Conservation (phyloP, 768 basidiomycete species). For the Podaxis carcinomalis region DNA sequence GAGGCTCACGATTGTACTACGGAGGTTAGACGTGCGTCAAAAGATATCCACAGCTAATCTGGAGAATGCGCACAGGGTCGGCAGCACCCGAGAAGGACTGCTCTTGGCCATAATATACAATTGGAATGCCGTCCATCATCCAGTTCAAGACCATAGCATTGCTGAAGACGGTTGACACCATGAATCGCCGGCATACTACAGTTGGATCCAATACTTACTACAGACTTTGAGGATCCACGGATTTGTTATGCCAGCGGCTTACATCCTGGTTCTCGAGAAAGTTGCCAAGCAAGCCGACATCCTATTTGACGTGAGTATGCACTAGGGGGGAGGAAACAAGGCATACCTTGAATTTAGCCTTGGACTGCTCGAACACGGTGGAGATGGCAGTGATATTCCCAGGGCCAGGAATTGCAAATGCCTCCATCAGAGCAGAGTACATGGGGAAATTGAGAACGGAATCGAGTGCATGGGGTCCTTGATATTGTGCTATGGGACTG, state of each 20-base stretch:
- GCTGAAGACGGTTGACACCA: slow-evolving; percentile 24
- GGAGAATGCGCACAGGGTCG: slow-evolving; percentile 52
- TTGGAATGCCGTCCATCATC: slow-evolving; percentile 80
- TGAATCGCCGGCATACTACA: background rate
- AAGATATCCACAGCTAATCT: background rate
- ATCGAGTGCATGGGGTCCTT: slow-evolving; percentile 59
- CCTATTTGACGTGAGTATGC: slow-evolving; percentile 22
- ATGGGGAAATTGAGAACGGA: slow-evolving; percentile 72
- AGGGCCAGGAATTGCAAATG: slow-evolving; percentile 68
- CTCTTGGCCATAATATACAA: slow-evolving; percentile 81
- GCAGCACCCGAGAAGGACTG: slow-evolving; percentile 59
- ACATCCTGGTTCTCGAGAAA: slow-evolving; percentile 81
- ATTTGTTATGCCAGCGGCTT: slow-evolving; percentile 68
- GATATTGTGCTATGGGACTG: slow-evolving; percentile 54
- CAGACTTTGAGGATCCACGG: slow-evolving; percentile 68
- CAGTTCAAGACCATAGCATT: slow-evolving; percentile 75
- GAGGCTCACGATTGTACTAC: slow-evolving; percentile 70
- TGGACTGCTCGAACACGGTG: slow-evolving; percentile 47
- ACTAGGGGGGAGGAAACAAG: background rate
- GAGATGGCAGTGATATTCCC: slow-evolving; percentile 56
- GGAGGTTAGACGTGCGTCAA: slow-evolving; percentile 1
- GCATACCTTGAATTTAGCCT: slow-evolving; percentile 45
- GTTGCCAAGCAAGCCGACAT: slow-evolving; percentile 54
- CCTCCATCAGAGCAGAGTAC: slow-evolving; percentile 57
- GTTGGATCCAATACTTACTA: slow-evolving; percentile 36